These are phyloP conservation scores for Apiospora malaysiana DNA, from an alignment of 2,329 filamentous ascomycete genomes.

Conservation along the genomic window DNA sequence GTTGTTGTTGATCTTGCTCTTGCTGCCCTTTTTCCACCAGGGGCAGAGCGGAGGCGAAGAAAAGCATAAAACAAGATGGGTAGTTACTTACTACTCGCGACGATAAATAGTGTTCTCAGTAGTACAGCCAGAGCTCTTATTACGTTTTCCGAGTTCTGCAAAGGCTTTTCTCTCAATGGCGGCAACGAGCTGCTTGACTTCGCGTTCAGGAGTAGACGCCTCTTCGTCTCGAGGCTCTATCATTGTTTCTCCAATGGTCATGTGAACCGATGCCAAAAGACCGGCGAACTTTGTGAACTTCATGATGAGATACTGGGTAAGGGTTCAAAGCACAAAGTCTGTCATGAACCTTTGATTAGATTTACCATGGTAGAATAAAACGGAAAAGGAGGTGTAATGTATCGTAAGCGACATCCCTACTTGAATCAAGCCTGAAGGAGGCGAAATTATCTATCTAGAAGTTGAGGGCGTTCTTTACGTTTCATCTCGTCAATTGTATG, in stretches of 20 bases:
- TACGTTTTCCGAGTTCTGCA: background rate
- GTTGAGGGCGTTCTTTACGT: no score
- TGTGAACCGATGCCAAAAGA: background rate
- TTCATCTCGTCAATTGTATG: no score
- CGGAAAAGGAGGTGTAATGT: no score
- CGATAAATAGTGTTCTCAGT: background rate
- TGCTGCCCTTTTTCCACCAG: no score
- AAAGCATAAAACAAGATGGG: no score
- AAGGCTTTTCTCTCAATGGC: background rate
- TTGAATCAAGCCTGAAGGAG: no score
- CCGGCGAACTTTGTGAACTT: background rate
- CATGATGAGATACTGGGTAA: background rate
- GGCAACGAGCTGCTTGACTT: background rate
- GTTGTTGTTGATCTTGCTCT: background rate
- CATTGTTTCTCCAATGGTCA: background rate
- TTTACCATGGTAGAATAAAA: no score
- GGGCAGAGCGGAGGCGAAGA: no score
- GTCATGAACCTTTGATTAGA: no score
- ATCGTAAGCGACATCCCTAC: no score
- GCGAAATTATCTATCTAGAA: no score
- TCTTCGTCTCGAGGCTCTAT: background rate
- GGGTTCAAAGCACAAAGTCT: no score
- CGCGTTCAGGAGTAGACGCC: background rate
- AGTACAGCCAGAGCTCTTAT: background rate
- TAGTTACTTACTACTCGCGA: background rate